Percentiles rank a stretch among this genome's conserved stretches.
These are phyloP conservation scores for Limnanthes douglasii DNA, from an alignment of 345 rosid genomes.

Conservation along the genomic window DNA sequence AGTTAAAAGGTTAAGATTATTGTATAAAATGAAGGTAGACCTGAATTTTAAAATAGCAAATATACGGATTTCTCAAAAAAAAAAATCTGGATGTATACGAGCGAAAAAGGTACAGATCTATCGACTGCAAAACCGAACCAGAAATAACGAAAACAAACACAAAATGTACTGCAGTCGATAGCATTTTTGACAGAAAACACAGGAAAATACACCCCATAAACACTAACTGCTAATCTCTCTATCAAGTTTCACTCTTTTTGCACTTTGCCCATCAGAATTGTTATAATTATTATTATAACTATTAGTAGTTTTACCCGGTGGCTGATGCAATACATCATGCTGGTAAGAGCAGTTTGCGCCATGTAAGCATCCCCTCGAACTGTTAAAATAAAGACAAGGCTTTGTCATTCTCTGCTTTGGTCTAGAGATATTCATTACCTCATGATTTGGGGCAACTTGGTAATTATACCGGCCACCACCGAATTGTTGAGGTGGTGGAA, in stretches of 20 bases:
- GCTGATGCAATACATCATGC: conserved; percentile 55
- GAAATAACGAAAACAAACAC: no score
- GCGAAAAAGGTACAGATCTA: no score
- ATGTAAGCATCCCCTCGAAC: conserved; percentile 75
- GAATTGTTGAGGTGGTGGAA: conserved; percentile 23
- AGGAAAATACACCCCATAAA: conserved; percentile 4
- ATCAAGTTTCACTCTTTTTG: conserved; percentile 88
- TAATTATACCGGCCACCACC: conserved; percentile 21
- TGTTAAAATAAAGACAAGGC: conserved; percentile 88
- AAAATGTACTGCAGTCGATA: conserved; percentile 9
- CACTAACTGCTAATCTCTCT: conserved; percentile 62
- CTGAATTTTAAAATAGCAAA: no score
- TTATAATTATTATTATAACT: conserved; percentile 15
- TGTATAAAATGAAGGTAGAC: no score
- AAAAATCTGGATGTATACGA: no score
- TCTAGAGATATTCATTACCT: conserved; percentile 36
- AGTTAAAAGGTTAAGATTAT: no score
- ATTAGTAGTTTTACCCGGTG: conserved; percentile 18
- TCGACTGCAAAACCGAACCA: no score
- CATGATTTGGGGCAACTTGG: conserved; percentile 31
- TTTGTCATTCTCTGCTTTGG: conserved; percentile 67
- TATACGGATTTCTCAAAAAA: no score
- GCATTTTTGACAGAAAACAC: conserved; percentile 6
- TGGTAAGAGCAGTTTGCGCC: conserved; percentile 78
- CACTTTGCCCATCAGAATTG: conserved; percentile 33